Evolutionary conservation across 1,284 basidiomycete genomes (phyloP).

Genomic region (Microbotryum silenes-acaulis): DNA sequence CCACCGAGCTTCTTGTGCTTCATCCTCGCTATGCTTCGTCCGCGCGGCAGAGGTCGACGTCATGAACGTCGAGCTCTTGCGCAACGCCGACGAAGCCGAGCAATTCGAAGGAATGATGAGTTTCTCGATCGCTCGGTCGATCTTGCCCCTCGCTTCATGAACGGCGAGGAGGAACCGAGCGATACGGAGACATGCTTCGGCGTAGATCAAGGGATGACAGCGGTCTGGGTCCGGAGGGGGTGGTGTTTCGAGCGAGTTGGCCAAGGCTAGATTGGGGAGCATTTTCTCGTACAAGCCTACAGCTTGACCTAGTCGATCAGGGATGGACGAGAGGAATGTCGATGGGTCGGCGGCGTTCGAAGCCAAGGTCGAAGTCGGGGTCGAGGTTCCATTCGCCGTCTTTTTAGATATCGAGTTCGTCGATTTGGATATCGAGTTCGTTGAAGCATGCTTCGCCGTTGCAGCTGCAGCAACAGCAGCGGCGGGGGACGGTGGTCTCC

Average conservation of each 20-base stretch:
- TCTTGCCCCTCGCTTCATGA: conserved; percentile 17
- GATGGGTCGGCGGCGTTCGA: conserved; percentile 11
- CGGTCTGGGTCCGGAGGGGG: conserved; percentile 24
- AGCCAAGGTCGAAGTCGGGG: conserved; percentile 8
- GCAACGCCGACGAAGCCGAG: not conserved
- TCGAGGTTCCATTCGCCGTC: not conserved
- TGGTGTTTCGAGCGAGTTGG: not conserved
- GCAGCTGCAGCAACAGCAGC: not conserved
- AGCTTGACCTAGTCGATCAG: conserved; percentile 31
- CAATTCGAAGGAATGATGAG: conserved; percentile 6
- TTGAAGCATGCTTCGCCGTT: not conserved
- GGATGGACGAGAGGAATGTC: conserved; percentile 31
- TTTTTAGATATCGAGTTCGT: not conserved
- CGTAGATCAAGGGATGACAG: conserved; percentile 31
- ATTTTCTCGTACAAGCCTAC: conserved; percentile 29
- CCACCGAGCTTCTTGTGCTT: conserved; percentile 8
- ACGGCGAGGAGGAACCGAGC: conserved; percentile 28
- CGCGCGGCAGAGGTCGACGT: not conserved
- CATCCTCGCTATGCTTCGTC: not conserved
- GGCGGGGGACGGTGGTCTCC: conserved; percentile 6
- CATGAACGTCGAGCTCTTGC: too few species aligned
- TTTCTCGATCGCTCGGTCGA: conserved; percentile 16
- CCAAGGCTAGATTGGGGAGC: conserved; percentile 16
- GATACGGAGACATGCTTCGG: conserved; percentile 32
- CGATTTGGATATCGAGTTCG: not conserved